A percentile compares a stretch with the other conserved stretches of the same genome.
Evolutionary conservation across 192 early-diverging fungal species (phyloP).

Genomic region (Dissophora ornata): DNA sequence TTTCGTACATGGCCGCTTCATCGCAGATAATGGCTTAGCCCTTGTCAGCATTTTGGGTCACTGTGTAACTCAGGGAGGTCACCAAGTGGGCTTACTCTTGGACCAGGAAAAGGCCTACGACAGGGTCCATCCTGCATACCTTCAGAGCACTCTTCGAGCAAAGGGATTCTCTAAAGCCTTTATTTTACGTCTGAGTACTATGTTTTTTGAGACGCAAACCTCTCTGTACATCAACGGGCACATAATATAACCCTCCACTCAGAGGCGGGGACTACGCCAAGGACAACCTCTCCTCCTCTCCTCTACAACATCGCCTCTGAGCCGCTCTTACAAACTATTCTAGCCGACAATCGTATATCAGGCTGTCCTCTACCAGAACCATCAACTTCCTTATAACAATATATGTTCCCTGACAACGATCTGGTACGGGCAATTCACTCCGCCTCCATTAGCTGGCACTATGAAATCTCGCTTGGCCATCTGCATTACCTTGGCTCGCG

Average conservation of each 20-base stretch:
- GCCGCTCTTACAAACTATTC: conserved; percentile 23
- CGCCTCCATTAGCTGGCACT: too few relatives aligned
- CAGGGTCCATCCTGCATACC: conserved; percentile 31
- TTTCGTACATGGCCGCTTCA: conserved; percentile 7
- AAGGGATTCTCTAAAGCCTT: neutral
- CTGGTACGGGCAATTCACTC: too few relatives aligned
- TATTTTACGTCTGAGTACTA: neutral
- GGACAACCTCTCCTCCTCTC: conserved; percentile 34
- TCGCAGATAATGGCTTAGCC: conserved; percentile 13
- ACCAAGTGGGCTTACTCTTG: conserved; percentile 6
- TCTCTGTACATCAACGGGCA: conserved; percentile 27
- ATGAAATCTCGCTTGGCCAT: too few relatives aligned
- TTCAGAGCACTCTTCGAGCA: neutral
- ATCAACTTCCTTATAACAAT: too few relatives aligned
- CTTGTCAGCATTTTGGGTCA: neutral
- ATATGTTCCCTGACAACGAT: too few relatives aligned
- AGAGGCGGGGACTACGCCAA: conserved; percentile 20
- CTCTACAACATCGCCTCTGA: conserved; percentile 40
- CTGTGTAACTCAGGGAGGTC: neutral
- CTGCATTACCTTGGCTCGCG: too few relatives aligned
- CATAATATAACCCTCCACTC: neutral
- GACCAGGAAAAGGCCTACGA: conserved; percentile 52
- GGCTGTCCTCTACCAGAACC: too few relatives aligned
- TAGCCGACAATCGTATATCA: too few relatives aligned
- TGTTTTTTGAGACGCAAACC: conserved; percentile 29